Conservation (phyloP, 192 early-diverging fungal genomes). For the Coemansia sp. region DNA sequence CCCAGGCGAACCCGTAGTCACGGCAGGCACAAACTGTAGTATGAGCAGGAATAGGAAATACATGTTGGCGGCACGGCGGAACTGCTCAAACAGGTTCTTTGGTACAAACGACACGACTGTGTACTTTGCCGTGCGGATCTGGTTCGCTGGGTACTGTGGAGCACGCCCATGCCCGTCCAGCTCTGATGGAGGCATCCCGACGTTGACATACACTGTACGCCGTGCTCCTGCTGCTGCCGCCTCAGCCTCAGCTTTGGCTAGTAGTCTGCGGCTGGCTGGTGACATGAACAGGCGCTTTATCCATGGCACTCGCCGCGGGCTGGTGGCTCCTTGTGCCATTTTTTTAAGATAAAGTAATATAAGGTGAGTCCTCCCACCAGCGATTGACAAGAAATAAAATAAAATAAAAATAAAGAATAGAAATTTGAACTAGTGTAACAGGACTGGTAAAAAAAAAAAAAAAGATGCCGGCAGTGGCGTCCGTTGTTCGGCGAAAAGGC, state of each 20-base stretch:
- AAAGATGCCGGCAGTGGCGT: conserved; percentile 2
- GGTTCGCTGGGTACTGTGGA: conserved; percentile 64
- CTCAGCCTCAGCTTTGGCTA: conserved; percentile 14
- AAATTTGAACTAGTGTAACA: not conserved
- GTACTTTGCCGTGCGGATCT: conserved; percentile 90
- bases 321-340: conserved; percentile 10
- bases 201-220: conserved; percentile 66
- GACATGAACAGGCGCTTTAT: conserved; percentile 32
- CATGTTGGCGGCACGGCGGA: conserved; percentile 91
- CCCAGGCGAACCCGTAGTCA: conserved; percentile 66
- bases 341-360: conserved; percentile 4
- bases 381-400: conserved; percentile 2
- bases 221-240: conserved; percentile 23
- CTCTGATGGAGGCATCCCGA: conserved; percentile 58
- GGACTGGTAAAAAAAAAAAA: too few species aligned
- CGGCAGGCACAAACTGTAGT: conserved; percentile 77
- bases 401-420: not conserved
- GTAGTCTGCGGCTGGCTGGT: conserved; percentile 4
- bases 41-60: conserved; percentile 92
- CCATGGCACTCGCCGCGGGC: conserved; percentile 10
- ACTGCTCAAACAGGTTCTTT: conserved; percentile 97
- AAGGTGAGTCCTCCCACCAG: not conserved
- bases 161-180: conserved; percentile 57
- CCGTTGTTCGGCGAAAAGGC: conserved; percentile 1
- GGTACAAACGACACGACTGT: conserved; percentile 88